Base-by-base conservation (phyloP, 306 rosid species). In the Lupinus albus region DNA sequence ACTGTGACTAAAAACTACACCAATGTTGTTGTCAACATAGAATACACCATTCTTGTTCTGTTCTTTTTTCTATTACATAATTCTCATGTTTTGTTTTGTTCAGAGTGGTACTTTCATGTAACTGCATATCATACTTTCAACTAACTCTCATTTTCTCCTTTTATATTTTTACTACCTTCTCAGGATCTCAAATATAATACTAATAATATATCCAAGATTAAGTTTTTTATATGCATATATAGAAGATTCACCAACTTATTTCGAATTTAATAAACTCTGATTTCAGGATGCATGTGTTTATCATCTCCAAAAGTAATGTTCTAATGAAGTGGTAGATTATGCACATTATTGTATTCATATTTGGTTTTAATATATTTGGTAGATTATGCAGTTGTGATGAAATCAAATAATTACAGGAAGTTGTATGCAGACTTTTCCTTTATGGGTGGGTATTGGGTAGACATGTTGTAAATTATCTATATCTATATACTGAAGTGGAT, bases 281-380 rank as follows among this genome's bases (percentile, higher is more conserved):
- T 25, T 49, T 58, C 21, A 70, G 25, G 30, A 12, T 59, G 30
- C 61, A 5, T 25, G 30, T 25, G 28, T 25, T 3, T 72, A 35
- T 21, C 54, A 49, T 21, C 39, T 3, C 44, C 14, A 61, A 50
- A 52, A 35, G 8, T 53, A 33, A 20, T 49, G 20, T 13, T 61
- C 7, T 49, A 8, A 6, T 60, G 36, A 70, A 47, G 15, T 6
- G 60, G 44, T n/a, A n/a, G n/a, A n/a, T n/a, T n/a, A n/a, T n/a
- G n/a, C n/a, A n/a, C n/a, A n/a, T n/a, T n/a, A n/a, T 25, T 25
- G 30, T 25, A 25, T 25, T 25, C 30, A 0, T 2, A n/a, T 16
- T 39, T n/a, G 32, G 17, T 7, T 42, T 25, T 25, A 25, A 25
- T 25, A 67, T 53, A 35, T 67, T 15, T 67, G 55, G 54, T 33